phyloP scores from a whole-genome alignment of 768 basidiomycete species.

The Leccinum barrowsii region DNA sequence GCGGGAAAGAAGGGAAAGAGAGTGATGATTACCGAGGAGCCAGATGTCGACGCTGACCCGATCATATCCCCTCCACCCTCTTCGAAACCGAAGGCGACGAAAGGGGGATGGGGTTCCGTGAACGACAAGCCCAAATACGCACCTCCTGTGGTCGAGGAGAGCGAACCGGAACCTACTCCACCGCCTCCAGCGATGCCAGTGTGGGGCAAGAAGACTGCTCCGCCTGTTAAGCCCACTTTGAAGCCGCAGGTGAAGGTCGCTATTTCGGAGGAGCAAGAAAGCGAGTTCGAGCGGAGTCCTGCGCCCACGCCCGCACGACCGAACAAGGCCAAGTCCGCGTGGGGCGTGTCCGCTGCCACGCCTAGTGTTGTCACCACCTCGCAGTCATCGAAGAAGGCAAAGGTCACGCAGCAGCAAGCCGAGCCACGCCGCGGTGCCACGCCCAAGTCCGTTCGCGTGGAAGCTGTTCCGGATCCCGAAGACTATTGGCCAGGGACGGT shows the following conservation, averaged over 20 bases:
- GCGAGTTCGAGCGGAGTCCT: conserved; percentile 5
- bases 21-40: conserved; percentile 27
- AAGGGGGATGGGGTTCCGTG: conserved; percentile 19
- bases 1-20: conserved; percentile 22
- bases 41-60: conserved; percentile 24
- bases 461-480: conserved; percentile 14
- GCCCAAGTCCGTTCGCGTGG: conserved; percentile 13
- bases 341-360: conserved; percentile 8
- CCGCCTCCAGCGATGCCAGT: conserved; percentile 2
- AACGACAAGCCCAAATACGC: conserved; percentile 20
- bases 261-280: conserved; percentile 20
- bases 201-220: conserved; percentile 14
- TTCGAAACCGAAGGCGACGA: conserved; percentile 12
- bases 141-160: conserved; percentile 8
- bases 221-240: background rate
- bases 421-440: conserved; percentile 6
- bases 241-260: conserved; percentile 20
- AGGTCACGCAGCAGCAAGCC: conserved; percentile 8
- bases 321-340: conserved; percentile 18
- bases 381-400: conserved; percentile 19
- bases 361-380: background rate
- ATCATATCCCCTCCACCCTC: conserved; percentile 12
- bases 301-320: conserved; percentile 3
- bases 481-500: conserved; percentile 3
- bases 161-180: conserved; percentile 6